Base-by-base conservation (phyloP, 139 green algal genomes). In the Asterochloris sp. region DNA sequence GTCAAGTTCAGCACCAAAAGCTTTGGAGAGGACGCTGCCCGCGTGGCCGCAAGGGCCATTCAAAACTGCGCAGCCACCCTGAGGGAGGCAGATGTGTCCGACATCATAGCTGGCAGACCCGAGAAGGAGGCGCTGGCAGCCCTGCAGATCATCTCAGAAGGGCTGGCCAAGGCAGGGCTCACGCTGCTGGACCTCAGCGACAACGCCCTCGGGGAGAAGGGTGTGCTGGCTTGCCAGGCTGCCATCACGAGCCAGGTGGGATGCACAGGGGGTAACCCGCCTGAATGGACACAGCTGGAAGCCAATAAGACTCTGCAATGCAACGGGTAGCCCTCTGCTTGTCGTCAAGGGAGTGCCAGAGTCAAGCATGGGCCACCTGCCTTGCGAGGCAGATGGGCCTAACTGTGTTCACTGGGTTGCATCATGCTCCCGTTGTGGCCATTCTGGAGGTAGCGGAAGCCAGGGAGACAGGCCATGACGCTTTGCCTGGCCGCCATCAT, bases 181-280 rank as follows among this genome's bases (percentile, higher is more conserved):
- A 85, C 62, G 75, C 68, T 85, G 64, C 86, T 98, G 15, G 90
- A 98, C 89, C 83, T 98, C 8, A 93, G 85, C 13, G 93, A 98
- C 91, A 98, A 98, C 76, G 95, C 95, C 15, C 91, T 98, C 19
- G 95, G 95, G 0, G 95, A 98, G 89, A 98, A 98, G 91, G 95
- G 95, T 76, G 87, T 98, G 27, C 89, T 94, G 9, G 95, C 95
- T 24, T 95, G 87, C 77, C 87, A 88, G 14, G 91, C 87, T 21
- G 89, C 91, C 38, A 86, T 97, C 13, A 79, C 75, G 10, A 81
- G 86, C 19, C 91, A 94, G 91, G 90, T 92, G 80, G 0, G 13
- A 78, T 29, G 14, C 76, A 74, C 75, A 78, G 27, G 21, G 47
- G n/a, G 21, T 28, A 63, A 79, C 28, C 27, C 62, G 68, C 11